Evolutionary conservation across 768 basidiomycete species (phyloP).

Genomic region (Rickenella mellea): DNA sequence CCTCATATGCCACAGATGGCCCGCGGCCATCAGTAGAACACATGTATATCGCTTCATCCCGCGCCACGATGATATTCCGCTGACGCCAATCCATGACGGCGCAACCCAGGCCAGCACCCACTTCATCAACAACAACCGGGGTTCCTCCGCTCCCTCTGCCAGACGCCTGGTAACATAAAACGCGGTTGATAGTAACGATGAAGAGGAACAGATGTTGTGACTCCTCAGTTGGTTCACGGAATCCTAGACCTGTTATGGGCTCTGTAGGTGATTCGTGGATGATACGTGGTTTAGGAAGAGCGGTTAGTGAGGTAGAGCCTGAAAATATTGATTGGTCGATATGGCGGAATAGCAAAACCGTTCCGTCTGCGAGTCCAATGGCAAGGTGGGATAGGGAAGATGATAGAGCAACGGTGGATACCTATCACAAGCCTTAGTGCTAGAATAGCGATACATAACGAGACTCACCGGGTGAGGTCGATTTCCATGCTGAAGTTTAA

Average conservation of each 20-base stretch:
- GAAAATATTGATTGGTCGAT: conserved; percentile 82
- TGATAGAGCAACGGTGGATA: conserved; percentile 75
- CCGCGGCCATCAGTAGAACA: conserved; percentile 77
- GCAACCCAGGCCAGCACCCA: conserved; percentile 79
- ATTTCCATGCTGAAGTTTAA: conserved; percentile 66
- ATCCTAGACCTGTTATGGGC: conserved; percentile 89
- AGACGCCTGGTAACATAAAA: conserved; percentile 66
- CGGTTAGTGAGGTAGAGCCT: conserved; percentile 48
- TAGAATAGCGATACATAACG: conserved; percentile 2
- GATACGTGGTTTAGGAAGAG: conserved; percentile 78
- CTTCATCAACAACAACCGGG: conserved; percentile 71
- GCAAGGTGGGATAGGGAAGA: conserved; percentile 74
- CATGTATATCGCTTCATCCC: conserved; percentile 87
- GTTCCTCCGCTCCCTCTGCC: conserved; percentile 61
- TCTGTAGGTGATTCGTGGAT: conserved; percentile 80
- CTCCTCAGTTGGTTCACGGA: conserved; percentile 48
- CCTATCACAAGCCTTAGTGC: conserved; percentile 27
- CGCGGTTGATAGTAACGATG: conserved; percentile 81
- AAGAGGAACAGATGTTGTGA: conserved; percentile 53
- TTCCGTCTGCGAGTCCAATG: conserved; percentile 91
- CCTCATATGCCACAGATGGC: conserved; percentile 87
- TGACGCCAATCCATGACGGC: conserved; percentile 67
- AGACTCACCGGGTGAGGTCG: conserved; percentile 65
- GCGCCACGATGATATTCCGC: conserved; percentile 73
- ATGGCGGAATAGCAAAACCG: conserved; percentile 84